Evolutionary conservation across 176 grass and related monocot genomes (phyloP), one percentile per base, ranked within the genome.

Genomic region (Carex cristatella): DNA sequence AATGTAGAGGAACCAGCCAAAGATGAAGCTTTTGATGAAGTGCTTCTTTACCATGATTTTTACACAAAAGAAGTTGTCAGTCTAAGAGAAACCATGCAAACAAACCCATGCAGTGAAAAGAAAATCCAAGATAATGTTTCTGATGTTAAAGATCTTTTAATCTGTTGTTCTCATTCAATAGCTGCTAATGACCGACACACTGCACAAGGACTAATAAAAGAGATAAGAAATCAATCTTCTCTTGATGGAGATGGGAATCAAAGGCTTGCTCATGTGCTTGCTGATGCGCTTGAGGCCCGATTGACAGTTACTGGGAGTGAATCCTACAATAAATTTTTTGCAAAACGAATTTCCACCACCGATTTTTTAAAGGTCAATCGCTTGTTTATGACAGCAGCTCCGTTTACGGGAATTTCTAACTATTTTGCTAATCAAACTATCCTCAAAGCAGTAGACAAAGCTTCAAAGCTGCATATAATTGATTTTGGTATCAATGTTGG

Each of bases 91-190:
- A 69, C 79, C 35, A 88, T 85, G 87, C 62, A 83, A 56, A 55
- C 16, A 11, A 85, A 68, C 27, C 77, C 56, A 64, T 35, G 51
- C 18, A 68, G 73, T 61, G 72, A 81, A 3, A 83, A 51, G 42
- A 23, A 68, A 83, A 71, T 49, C 4, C 65, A 88, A 69, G 91
- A 93, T 32, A 33, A 81, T 18, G 48, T 84, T 76, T 30, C 55
- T 59, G 87, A 88, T 85, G 37, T 88, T 48, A 80, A 79, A 48
- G 67, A 77, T 80, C 61, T 88, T 44, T 63, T 88, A n/a, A 72
- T 88, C 5, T 35, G 5, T n/a, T 88, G 87, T 33, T 83, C 87
- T 59, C 87, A 85, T 61, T 83, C 72, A 23, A 69, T 88, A 68
- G 87, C 87, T 7, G 63, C 31, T 72, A 79, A 88, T 81, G 87